These are phyloP conservation scores for Coemansia reversa DNA, from an alignment of 192 early-diverging fungal species.

Conservation along the genomic window DNA sequence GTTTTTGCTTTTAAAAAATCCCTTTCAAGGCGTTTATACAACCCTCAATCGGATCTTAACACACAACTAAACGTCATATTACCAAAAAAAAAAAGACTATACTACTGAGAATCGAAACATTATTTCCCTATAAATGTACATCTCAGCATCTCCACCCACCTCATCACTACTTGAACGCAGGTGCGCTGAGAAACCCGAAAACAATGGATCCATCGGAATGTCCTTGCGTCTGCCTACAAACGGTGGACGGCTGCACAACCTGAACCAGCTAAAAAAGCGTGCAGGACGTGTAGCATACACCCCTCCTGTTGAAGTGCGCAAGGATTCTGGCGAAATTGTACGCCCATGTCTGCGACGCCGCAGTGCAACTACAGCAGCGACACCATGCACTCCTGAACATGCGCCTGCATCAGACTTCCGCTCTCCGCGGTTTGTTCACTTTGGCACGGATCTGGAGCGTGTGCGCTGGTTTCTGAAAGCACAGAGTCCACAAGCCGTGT, in stretches of 20 bases:
- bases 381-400: neutral
- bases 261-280: constrained; percentile 24
- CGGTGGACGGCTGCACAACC: constrained; percentile 2
- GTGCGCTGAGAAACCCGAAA: constrained; percentile 5
- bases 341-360: constrained; percentile 42
- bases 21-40: too few relatives aligned
- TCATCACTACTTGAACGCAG: constrained; percentile 15
- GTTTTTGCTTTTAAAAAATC: too few relatives aligned
- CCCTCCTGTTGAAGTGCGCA: constrained; percentile 41
- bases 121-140: constrained; percentile 32
- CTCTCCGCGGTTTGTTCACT: constrained; percentile 65
- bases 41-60: too few relatives aligned
- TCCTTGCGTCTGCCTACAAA: constrained; percentile 5
- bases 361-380: constrained; percentile 18
- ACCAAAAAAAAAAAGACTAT: neutral
- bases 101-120: too few relatives aligned
- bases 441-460: constrained; percentile 66
- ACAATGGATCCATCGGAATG: constrained; percentile 1
- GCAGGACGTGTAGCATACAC: constrained; percentile 10
- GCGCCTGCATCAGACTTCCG: constrained; percentile 16
- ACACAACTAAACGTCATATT: neutral
- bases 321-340: constrained; percentile 54
- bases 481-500: constrained; percentile 60
- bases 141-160: constrained; percentile 31
- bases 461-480: constrained; percentile 70